phyloP scores from a whole-genome alignment of 345 rosid species.

The Gossypioides kirkii region DNA sequence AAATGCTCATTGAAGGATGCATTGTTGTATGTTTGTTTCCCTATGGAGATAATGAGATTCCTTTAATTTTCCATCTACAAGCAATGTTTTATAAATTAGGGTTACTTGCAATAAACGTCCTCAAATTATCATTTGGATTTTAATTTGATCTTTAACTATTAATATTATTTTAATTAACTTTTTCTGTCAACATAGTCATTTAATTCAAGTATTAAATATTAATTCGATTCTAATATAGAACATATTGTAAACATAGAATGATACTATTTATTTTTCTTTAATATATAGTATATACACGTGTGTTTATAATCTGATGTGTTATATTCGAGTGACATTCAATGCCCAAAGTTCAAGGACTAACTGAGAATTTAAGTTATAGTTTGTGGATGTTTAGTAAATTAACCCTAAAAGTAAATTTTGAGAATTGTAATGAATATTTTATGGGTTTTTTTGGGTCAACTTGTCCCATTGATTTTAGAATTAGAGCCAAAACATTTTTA shows the following conservation, averaged over 20 bases:
- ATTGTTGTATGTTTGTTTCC: background rate
- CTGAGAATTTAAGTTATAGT: no score
- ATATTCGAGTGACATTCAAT: background rate
- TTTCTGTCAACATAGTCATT: no score
- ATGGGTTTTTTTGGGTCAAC: background rate
- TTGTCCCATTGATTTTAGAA: background rate
- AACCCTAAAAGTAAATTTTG: no score
- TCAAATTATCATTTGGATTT: no score
- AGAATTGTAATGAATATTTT: background rate
- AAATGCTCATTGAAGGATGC: slow-evolving; percentile 12
- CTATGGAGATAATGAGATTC: slow-evolving; percentile 5
- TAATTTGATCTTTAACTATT: no score
- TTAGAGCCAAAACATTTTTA: background rate
- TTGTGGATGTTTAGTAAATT: no score
- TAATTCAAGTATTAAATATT: no score
- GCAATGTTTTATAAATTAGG: slow-evolving; percentile 17
- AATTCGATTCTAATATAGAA: no score
- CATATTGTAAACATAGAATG: no score
- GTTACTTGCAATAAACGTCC: background rate
- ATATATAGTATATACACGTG: slow-evolving; percentile 6
- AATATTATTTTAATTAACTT: no score
- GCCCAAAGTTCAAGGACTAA: no score
- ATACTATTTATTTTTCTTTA: background rate
- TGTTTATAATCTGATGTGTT: slow-evolving; percentile 19
- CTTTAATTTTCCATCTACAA: background rate